These are phyloP conservation scores for Linnemannia schmuckeri DNA, from an alignment of 192 early-diverging fungal species.

Conservation along the genomic window DNA sequence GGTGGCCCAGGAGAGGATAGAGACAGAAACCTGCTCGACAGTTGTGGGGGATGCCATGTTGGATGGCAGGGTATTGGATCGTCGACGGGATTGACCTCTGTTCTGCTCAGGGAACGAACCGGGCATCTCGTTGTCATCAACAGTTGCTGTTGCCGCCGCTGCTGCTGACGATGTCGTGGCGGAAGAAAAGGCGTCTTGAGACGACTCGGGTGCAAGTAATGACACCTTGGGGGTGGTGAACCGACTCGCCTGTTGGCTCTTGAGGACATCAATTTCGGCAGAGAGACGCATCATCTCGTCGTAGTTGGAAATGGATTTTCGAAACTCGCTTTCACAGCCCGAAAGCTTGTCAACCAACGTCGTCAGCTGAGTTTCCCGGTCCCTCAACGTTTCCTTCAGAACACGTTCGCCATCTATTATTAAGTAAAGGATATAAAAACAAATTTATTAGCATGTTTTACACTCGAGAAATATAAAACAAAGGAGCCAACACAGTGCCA, in stretches of 20 bases:
- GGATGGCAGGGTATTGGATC: slow-evolving; percentile 6
- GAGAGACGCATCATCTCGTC: slow-evolving; percentile 30
- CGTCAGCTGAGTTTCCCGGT: slow-evolving; percentile 42
- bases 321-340: slow-evolving; percentile 32
- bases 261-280: slow-evolving; percentile 9
- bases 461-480: not conserved
- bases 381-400: slow-evolving; percentile 42
- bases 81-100: not conserved
- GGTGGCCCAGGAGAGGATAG: slow-evolving; percentile 45
- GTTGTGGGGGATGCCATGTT: slow-evolving; percentile 3
- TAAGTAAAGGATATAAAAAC: not conserved
- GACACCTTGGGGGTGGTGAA: not conserved
- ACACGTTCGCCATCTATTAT: slow-evolving; percentile 34
- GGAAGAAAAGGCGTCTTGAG: not conserved
- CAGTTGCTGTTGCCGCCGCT: not conserved
- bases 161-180: not conserved
- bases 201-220: not conserved
- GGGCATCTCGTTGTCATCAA: slow-evolving; percentile 20
- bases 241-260: not conserved
- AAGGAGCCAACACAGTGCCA: not conserved
- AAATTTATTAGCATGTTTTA: not conserved
- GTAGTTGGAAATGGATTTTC: slow-evolving; percentile 38
- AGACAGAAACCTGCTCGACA: slow-evolving; percentile 20
- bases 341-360: slow-evolving; percentile 36
- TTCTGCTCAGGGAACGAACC: slow-evolving; percentile 29